Conservation (phyloP, 2,329 filamentous ascomycete genomes). For the Pestalotiopsis sp. region DNA sequence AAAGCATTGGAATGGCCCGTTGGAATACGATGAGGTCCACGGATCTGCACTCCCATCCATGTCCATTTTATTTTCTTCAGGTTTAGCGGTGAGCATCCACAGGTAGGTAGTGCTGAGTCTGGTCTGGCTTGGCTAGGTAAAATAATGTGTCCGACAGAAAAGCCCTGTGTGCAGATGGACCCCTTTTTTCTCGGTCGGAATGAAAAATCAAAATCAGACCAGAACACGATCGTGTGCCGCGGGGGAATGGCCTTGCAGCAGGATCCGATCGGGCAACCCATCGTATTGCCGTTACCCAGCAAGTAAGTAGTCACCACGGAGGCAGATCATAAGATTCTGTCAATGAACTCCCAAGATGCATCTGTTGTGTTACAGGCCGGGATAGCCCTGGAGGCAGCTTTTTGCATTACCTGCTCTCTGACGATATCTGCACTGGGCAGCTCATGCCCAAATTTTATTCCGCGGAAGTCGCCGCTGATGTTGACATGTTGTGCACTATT, state of each 20-base stretch:
- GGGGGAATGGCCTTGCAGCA: neutral
- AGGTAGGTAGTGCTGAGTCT: neutral
- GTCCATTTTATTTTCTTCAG: neutral
- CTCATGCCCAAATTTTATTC: neutral
- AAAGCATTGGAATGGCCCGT: neutral
- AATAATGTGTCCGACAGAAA: neutral
- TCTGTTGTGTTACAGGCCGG: neutral
- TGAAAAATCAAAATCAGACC: neutral
- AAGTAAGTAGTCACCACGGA: neutral
- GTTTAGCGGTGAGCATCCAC: constrained; percentile 3
- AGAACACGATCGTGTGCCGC: neutral
- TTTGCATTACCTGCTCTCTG: neutral
- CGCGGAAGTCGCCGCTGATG: neutral
- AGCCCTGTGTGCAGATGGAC: neutral
- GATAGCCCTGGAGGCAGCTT: neutral
- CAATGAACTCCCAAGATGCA: neutral
- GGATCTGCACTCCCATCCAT: neutral
- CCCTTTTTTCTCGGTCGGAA: neutral
- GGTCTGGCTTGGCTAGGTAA: neutral
- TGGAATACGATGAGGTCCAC: constrained; percentile 7
- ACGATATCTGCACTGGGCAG: neutral
- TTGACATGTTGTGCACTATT: neutral
- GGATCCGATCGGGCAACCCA: neutral
- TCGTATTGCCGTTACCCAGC: neutral
- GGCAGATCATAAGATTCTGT: neutral